phyloP scores from a whole-genome alignment of 1,284 basidiomycete species.

The Megacollybia platyphylla region DNA sequence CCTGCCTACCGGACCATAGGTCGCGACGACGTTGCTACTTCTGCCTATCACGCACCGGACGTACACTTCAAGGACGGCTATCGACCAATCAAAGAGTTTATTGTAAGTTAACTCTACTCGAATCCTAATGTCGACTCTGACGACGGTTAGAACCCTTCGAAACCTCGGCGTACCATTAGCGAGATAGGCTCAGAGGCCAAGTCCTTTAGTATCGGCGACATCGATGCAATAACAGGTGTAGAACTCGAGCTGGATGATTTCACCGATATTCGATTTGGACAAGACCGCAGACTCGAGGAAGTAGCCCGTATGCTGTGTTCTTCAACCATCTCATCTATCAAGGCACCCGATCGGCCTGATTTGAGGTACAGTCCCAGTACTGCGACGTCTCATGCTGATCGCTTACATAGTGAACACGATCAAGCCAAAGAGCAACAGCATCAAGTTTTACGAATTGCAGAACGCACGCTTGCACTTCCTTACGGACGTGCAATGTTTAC shows the following conservation, averaged over 20 bases:
- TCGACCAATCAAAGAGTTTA: slow-evolving; percentile 39
- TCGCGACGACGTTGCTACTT: slow-evolving; percentile 68
- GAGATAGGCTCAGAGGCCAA: slow-evolving; percentile 37
- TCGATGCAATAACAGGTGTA: slow-evolving; percentile 48
- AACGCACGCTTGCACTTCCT: slow-evolving; percentile 76
- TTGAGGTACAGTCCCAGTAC: slow-evolving; percentile 32
- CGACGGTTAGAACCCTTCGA: slow-evolving; percentile 25
- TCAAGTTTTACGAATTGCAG: slow-evolving; percentile 67
- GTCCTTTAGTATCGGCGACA: slow-evolving; percentile 36
- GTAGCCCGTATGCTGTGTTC: slow-evolving; percentile 82
- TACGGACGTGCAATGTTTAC: slow-evolving; percentile 84
- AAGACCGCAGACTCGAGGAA: slow-evolving; percentile 78
- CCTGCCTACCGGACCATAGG: slow-evolving; percentile 68
- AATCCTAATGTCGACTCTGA: slow-evolving; percentile 4
- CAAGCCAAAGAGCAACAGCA: slow-evolving; percentile 72
- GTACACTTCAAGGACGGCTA: slow-evolving; percentile 37
- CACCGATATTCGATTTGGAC: slow-evolving; percentile 73
- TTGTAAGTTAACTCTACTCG: slow-evolving; percentile 26
- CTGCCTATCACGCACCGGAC: slow-evolving; percentile 29
- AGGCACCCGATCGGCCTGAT: slow-evolving; percentile 58
- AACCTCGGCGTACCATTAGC: slow-evolving; percentile 34
- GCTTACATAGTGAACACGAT: slow-evolving; percentile 55
- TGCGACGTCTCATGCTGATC: background rate
- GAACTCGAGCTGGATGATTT: slow-evolving; percentile 64
- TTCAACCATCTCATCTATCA: slow-evolving; percentile 52